phyloP scores from a whole-genome alignment of 176 grass and related monocot genomes.

The Bromus sterilis region DNA sequence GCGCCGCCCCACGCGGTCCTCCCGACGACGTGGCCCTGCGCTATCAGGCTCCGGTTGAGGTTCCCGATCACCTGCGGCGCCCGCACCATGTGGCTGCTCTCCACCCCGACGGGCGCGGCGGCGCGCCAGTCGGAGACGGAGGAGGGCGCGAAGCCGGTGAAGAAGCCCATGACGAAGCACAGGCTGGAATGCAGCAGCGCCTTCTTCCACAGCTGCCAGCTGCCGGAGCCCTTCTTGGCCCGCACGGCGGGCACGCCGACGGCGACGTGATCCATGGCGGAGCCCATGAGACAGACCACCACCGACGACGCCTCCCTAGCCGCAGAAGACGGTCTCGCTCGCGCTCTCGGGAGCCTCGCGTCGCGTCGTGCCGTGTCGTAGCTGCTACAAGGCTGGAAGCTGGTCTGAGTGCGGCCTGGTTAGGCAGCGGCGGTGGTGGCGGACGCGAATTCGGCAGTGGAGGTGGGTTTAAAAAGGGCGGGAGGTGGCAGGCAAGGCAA shows the following conservation, averaged over 20 bases:
- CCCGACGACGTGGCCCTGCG: too few relatives aligned
- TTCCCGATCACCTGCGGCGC: background rate
- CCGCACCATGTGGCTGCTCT: slow-evolving; percentile 18
- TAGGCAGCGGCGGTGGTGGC: background rate
- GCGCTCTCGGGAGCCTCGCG: background rate
- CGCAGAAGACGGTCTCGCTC: background rate
- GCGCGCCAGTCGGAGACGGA: slow-evolving; percentile 53
- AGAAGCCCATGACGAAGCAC: slow-evolving; percentile 98
- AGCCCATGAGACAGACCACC: slow-evolving; percentile 21
- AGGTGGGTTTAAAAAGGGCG: slow-evolving; percentile 57
- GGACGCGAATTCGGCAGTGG: slow-evolving; percentile 24
- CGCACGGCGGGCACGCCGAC: background rate
- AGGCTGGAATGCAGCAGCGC: slow-evolving; percentile 84
- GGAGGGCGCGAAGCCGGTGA: slow-evolving; percentile 92
- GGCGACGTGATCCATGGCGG: slow-evolving; percentile 16
- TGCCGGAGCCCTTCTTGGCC: slow-evolving; percentile 32
- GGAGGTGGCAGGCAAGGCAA: slow-evolving; percentile 38
- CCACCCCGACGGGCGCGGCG: background rate
- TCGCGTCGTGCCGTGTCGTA: slow-evolving; percentile 3
- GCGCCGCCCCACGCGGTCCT: too few relatives aligned
- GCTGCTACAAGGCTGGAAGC: background rate
- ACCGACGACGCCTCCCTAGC: background rate
- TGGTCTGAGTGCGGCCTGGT: background rate
- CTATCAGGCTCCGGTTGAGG: slow-evolving; percentile 32
- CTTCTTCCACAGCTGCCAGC: slow-evolving; percentile 71